Conservation (phyloP, 106 monocot species). For the Ottelia alismoides region DNA sequence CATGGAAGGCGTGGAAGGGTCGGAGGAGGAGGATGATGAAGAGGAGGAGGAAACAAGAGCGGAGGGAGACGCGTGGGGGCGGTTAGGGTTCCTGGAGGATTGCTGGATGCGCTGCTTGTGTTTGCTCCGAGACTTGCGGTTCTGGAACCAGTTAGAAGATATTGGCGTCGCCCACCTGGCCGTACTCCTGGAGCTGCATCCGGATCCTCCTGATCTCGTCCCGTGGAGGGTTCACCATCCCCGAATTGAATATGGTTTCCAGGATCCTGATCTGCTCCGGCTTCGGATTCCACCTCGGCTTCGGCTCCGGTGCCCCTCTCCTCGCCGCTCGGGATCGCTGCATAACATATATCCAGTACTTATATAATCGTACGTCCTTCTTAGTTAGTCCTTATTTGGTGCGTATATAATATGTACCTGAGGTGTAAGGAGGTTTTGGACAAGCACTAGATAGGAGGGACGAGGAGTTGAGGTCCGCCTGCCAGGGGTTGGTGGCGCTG, state of each 20-base stretch:
- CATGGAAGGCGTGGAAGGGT: conserved; percentile 1
- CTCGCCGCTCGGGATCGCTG: conserved; percentile 21
- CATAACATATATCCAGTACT: too few relatives aligned
- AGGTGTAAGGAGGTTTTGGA: conserved; percentile 45
- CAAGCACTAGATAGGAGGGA: conserved; percentile 30
- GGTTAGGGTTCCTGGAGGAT: neutral
- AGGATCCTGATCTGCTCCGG: conserved; percentile 15
- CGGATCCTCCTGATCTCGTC: conserved; percentile 10
- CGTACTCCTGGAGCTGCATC: conserved; percentile 3
- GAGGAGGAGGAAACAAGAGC: conserved; percentile 4
- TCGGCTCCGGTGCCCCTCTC: conserved; percentile 75
- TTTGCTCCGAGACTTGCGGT: conserved; percentile 7
- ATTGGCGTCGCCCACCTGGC: conserved; percentile 14
- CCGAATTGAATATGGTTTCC: conserved; percentile 12
- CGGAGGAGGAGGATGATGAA: conserved; percentile 4
- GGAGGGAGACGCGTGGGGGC: neutral
- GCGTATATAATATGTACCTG: conserved; percentile 39
- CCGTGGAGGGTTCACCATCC: conserved; percentile 11
- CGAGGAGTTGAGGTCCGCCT: conserved; percentile 69
- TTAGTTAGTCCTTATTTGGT: too few relatives aligned
- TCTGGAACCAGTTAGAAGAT: conserved; percentile 19
- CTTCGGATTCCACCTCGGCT: conserved; percentile 8
- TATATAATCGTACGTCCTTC: too few relatives aligned
- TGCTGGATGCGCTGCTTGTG: conserved; percentile 4
- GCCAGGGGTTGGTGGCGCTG: conserved; percentile 53